Percentiles rank a stretch among this genome's conserved stretches.
Evolutionary conservation across 1,284 basidiomycete species (phyloP).

Genomic region (Melampsora occidentalis): DNA sequence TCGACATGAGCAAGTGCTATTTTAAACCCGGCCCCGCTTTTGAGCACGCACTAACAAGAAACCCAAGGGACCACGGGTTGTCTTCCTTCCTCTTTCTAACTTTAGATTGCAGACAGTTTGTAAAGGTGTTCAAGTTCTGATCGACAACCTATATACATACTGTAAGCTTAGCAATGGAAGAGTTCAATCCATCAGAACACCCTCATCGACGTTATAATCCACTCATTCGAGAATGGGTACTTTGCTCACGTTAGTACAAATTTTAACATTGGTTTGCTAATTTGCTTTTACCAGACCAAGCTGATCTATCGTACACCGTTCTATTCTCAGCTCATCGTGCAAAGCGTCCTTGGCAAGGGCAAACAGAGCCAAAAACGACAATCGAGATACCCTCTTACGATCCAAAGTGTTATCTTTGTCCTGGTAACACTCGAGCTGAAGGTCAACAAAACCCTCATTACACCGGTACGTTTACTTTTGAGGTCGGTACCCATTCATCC

Average conservation of each 20-base stretch:
- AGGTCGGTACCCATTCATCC: constrained; percentile 53
- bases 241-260: constrained; percentile 54
- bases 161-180: neutral
- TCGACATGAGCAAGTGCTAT: too few species aligned
- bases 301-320: neutral
- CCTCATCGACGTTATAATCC: constrained; percentile 51
- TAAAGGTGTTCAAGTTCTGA: neutral
- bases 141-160: neutral
- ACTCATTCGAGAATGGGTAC: constrained; percentile 61
- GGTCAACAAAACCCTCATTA: constrained; percentile 72
- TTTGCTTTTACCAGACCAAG: constrained; percentile 70
- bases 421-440: constrained; percentile 76
- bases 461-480: constrained; percentile 61
- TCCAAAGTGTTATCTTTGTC: constrained; percentile 81
- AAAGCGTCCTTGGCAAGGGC: constrained; percentile 79
- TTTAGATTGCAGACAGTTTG: too few species aligned
- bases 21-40: too few species aligned
- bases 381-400: constrained; percentile 67
- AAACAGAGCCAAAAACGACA: constrained; percentile 66
- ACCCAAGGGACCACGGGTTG: too few species aligned
- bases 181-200: constrained; percentile 23
- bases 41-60: too few species aligned
- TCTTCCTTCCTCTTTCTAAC: too few species aligned
- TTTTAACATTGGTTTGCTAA: neutral
- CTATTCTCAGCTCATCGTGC: constrained; percentile 55